Percentiles rank a stretch among this genome's conserved stretches.
Conservation (phyloP, 2,329 filamentous ascomycete genomes). For the Zelopaecilomyces penicillatus region DNA sequence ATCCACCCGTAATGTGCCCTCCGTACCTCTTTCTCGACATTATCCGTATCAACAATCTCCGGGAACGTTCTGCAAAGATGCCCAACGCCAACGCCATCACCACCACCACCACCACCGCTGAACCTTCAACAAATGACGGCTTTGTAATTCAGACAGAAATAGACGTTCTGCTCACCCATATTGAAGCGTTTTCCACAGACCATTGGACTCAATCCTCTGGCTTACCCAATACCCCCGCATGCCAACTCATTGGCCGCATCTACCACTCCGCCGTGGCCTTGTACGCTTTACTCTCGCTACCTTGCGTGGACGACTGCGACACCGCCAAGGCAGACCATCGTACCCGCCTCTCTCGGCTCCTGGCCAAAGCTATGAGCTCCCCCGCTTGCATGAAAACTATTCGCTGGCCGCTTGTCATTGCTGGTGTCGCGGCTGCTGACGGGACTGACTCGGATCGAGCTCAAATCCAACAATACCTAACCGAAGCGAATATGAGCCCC, state of each 20-base stretch:
- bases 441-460: background rate
- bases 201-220: background rate
- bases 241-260: background rate
- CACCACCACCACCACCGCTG: background rate
- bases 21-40: conserved; percentile 1
- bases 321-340: background rate
- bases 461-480: background rate
- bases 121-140: too few relatives aligned
- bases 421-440: background rate
- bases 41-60: conserved; percentile 2
- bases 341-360: background rate
- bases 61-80: background rate
- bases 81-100: background rate
- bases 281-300: background rate
- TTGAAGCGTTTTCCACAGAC: background rate
- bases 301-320: background rate
- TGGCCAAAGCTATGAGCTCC: background rate
- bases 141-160: background rate
- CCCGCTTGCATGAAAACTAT: background rate
- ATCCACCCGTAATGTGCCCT: conserved; percentile 2
- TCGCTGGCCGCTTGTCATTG: background rate
- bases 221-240: background rate
- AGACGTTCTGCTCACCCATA: background rate
- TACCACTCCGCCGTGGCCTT: conserved; percentile 3
- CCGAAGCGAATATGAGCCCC: background rate